Percentiles rank a stretch among this genome's conserved stretches.
Conservation (phyloP, 192 early-diverging fungal species). For the Coemansia sp. region DNA sequence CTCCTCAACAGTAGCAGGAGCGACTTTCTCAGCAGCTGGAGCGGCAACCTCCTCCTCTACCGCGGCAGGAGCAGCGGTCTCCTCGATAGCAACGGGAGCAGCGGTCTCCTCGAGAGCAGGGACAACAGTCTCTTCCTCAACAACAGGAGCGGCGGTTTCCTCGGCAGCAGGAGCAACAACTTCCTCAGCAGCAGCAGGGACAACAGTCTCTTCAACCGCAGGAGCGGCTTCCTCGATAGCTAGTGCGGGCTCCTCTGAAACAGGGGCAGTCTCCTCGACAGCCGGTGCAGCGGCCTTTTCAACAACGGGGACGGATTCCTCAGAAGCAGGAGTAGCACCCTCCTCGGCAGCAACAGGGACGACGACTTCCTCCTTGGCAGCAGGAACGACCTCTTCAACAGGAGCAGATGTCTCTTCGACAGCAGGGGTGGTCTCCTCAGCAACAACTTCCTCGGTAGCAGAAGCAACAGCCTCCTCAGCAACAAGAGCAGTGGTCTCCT, state of each 20-base stretch:
- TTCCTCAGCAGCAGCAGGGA: slow-evolving; percentile 3
- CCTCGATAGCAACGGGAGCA: background rate
- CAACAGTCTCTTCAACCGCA: background rate
- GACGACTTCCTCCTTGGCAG: background rate
- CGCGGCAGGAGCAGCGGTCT: background rate
- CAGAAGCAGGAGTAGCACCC: slow-evolving; percentile 5
- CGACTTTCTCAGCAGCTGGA: background rate
- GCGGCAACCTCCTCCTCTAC: slow-evolving; percentile 7
- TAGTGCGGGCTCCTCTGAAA: background rate
- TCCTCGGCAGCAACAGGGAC: slow-evolving; percentile 3
- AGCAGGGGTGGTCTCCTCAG: slow-evolving; percentile 1
- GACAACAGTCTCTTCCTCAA: background rate
- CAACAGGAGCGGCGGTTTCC: background rate
- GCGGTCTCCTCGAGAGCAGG: background rate
- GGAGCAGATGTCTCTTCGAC: background rate
- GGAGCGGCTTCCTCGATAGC: slow-evolving; percentile 13
- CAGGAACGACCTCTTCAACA: background rate
- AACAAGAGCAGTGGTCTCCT: background rate
- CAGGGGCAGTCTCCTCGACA: background rate
- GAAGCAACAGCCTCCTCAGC: background rate
- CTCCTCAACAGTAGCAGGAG: slow-evolving; percentile 1
- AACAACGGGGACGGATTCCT: background rate
- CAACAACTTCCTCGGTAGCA: background rate
- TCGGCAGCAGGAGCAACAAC: slow-evolving; percentile 8
- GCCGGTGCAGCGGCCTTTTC: slow-evolving; percentile 6